These are phyloP conservation scores for Trichomonas tenax DNA, from an alignment of 208 protist genomes.

Conservation along the genomic window DNA sequence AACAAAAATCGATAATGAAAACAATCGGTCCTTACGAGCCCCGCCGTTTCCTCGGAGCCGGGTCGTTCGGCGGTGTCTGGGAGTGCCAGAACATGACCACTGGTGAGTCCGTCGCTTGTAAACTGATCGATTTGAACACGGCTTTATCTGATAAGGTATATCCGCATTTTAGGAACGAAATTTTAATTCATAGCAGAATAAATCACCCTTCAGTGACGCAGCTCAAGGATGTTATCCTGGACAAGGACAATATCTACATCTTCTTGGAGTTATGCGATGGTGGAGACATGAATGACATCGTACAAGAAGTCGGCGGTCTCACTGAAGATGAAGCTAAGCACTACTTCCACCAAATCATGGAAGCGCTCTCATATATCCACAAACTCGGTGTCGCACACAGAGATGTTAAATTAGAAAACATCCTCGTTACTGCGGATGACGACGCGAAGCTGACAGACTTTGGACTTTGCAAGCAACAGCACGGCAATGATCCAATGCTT, in stretches of 20 bases:
- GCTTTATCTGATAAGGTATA: background rate
- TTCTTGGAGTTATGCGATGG: background rate
- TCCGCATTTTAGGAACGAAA: background rate
- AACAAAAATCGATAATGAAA: background rate
- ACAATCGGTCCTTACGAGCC: background rate
- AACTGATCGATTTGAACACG: background rate
- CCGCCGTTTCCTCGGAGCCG: background rate
- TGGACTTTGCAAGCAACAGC: background rate
- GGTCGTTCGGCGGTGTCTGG: background rate
- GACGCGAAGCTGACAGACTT: background rate
- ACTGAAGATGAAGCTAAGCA: background rate
- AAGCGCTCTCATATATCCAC: slow-evolving; percentile 14
- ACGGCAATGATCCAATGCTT: background rate
- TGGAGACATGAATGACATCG: background rate
- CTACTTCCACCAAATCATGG: background rate
- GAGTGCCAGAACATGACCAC: background rate
- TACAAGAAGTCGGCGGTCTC: background rate
- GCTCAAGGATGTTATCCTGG: background rate
- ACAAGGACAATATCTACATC: slow-evolving; percentile 9
- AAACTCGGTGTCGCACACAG: background rate
- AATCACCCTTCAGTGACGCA: background rate
- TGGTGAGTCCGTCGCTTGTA: background rate
- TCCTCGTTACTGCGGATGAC: background rate
- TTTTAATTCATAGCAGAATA: slow-evolving; percentile 5
- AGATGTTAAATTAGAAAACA: slow-evolving; percentile 18